Base-by-base conservation (phyloP, 2,329 filamentous ascomycete species). In the Phyllachora maydis region DNA sequence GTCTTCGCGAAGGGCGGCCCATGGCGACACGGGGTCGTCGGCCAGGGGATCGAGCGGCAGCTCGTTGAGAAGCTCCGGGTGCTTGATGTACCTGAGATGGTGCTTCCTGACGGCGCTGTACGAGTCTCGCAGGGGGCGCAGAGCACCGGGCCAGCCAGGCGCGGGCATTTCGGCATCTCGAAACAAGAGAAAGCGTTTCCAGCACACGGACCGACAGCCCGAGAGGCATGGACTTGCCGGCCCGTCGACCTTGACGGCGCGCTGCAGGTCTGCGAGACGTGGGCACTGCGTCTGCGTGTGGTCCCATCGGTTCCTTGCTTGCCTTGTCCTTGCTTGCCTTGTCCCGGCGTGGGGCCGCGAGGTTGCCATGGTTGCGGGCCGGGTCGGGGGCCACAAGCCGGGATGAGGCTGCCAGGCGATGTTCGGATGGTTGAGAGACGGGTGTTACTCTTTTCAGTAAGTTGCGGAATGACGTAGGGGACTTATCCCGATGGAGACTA, bases 141-240 rank as follows among this genome's bases (percentile, higher is more conserved):
- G 51, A 23, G 61, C 61, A 28, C 62, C 58, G 16, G 60, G 53
- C 82, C 83, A 92, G 50, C 63, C 60, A n/a, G n/a, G n/a, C n/a
- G n/a, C n/a, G 19, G 60, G 52, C 15, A 58, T 54, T 25, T 74
- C 59, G 7, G 70, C 51, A 24, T 63, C 61, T 32, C 73, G 67
- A 41, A 82, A 85, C 15, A 92, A 56, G 21, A 93, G 54, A 43
- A 93, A 91, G 18, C 66, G 65, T 66, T 92, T 93, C 85, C 85
- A 95, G 47, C 76, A 91, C 18, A 90, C 62, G 3, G 85, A 93
- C 26, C 83, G 69, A 32, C 82, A 65, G 9, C 79, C 81, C 22
- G 68, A 56, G 25, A 69, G 50, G 42, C 74, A 81, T 23, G 72
- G 67, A 37, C 62, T 75, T 8, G 46, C 45, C 10, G 59, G 45